phyloP scores from a whole-genome alignment of 2,329 filamentous ascomycete genomes.

The Colletotrichum phormii region DNA sequence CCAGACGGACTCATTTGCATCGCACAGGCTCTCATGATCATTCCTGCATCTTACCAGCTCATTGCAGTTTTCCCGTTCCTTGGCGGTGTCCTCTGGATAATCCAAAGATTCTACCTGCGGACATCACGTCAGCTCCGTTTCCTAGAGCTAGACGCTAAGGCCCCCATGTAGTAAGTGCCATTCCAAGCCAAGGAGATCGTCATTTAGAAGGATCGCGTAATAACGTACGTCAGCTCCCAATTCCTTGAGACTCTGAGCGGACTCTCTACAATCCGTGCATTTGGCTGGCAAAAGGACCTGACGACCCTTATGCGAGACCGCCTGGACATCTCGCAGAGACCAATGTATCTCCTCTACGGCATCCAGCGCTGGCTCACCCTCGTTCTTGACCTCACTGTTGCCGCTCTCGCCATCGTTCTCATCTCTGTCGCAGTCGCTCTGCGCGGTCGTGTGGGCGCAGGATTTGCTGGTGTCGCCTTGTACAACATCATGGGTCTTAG shows the following conservation, averaged over 20 bases:
- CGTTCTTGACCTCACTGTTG: slow-evolving; percentile 61
- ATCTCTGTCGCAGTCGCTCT: slow-evolving; percentile 52
- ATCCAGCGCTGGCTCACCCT: slow-evolving; percentile 69
- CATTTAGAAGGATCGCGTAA: too few relatives aligned
- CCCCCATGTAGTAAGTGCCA: slow-evolving; percentile 43
- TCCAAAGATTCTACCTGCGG: slow-evolving; percentile 53
- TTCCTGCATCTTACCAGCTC: slow-evolving; percentile 43
- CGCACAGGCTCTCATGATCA: slow-evolving; percentile 22
- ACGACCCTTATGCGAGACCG: slow-evolving; percentile 58
- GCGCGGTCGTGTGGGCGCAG: not conserved
- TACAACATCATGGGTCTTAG: slow-evolving; percentile 47
- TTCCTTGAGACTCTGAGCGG: slow-evolving; percentile 61
- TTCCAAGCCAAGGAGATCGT: slow-evolving; percentile 39
- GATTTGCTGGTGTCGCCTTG: slow-evolving; percentile 41
- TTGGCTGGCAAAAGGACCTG: slow-evolving; percentile 61
- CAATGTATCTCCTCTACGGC: slow-evolving; percentile 67
- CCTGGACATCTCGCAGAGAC: slow-evolving; percentile 65
- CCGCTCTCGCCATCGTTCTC: slow-evolving; percentile 57
- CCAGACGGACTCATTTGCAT: too few relatives aligned
- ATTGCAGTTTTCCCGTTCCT: slow-evolving; percentile 44
- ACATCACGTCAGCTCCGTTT: slow-evolving; percentile 56
- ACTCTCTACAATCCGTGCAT: slow-evolving; percentile 63
- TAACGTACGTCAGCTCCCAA: slow-evolving; percentile 38
- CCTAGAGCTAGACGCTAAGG: slow-evolving; percentile 55
- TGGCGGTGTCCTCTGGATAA: slow-evolving; percentile 39